These are phyloP conservation scores for Malassezia cuniculi DNA, from an alignment of 1,284 basidiomycete species.

Conservation along the genomic window DNA sequence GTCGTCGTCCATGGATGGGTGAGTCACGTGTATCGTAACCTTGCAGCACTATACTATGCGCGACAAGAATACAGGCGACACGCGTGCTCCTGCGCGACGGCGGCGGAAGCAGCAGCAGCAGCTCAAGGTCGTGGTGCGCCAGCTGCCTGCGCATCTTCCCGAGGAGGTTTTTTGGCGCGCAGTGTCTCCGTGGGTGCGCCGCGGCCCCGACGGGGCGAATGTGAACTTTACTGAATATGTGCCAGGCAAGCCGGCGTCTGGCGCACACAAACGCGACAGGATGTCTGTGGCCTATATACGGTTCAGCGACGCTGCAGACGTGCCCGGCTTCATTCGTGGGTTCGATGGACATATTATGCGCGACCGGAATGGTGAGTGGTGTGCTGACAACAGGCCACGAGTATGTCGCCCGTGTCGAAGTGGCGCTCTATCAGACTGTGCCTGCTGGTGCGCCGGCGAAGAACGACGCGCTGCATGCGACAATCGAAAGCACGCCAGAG, in stretches of 20 bases:
- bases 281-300: conserved; percentile 63
- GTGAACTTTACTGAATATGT: conserved; percentile 28
- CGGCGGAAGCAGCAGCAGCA: conserved; percentile 5
- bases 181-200: conserved; percentile 63
- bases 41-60: neutral
- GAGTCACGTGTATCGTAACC: neutral
- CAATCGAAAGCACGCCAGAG: no score
- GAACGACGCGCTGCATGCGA: conserved; percentile 56
- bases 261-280: conserved; percentile 1
- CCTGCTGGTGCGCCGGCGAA: conserved; percentile 60
- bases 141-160: conserved; percentile 80
- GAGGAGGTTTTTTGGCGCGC: conserved; percentile 86
- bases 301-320: conserved; percentile 61
- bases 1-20: neutral
- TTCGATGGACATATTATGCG: conserved; percentile 86
- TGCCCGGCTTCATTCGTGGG: conserved; percentile 64
- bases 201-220: conserved; percentile 52
- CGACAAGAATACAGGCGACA: conserved; percentile 1
- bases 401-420: conserved; percentile 77
- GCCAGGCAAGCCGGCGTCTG: conserved; percentile 16
- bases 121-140: conserved; percentile 68
- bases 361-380: conserved; percentile 66
- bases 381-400: conserved; percentile 61
- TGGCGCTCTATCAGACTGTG: conserved; percentile 77
- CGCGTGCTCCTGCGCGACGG: no score